Evolutionary conservation across 2,329 filamentous ascomycete species (phyloP).

Genomic region (Aspergillus sp.): DNA sequence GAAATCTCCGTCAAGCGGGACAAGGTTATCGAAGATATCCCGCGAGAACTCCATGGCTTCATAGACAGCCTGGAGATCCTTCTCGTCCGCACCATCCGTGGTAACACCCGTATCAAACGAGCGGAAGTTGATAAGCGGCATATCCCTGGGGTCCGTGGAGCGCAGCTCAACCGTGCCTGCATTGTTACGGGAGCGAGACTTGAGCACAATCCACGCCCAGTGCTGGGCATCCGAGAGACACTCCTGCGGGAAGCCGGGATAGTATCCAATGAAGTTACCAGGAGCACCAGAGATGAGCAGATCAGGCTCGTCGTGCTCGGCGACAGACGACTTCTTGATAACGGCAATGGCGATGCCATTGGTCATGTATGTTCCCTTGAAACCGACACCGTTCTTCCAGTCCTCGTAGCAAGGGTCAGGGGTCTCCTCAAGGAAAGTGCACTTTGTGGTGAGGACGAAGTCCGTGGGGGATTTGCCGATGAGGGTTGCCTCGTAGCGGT

Average conservation of each 20-base stretch:
- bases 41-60: slow-evolving; percentile 58
- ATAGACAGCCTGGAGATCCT: slow-evolving; percentile 53
- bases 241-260: slow-evolving; percentile 42
- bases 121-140: slow-evolving; percentile 63
- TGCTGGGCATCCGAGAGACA: slow-evolving; percentile 39
- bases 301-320: slow-evolving; percentile 50
- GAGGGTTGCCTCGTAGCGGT: slow-evolving; percentile 47
- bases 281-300: slow-evolving; percentile 57
- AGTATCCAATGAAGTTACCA: slow-evolving; percentile 56
- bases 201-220: slow-evolving; percentile 55
- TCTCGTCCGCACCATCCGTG: slow-evolving; percentile 39
- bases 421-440: slow-evolving; percentile 27
- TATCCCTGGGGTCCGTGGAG: slow-evolving; percentile 62
- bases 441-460: slow-evolving; percentile 32
- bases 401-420: slow-evolving; percentile 46
- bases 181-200: slow-evolving; percentile 62
- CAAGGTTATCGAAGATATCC: slow-evolving; percentile 42
- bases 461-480: slow-evolving; percentile 42
- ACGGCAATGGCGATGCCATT: slow-evolving; percentile 57
- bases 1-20: slow-evolving; percentile 37
- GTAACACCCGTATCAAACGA: slow-evolving; percentile 49
- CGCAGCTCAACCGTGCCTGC: slow-evolving; percentile 63
- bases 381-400: slow-evolving; percentile 43
- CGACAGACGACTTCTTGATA: slow-evolving; percentile 34
- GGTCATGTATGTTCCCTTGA: slow-evolving; percentile 47